These are phyloP conservation scores for Tetrapisispora nanseiensis DNA, from an alignment of 805 yeast genomes.

Conservation along the genomic window DNA sequence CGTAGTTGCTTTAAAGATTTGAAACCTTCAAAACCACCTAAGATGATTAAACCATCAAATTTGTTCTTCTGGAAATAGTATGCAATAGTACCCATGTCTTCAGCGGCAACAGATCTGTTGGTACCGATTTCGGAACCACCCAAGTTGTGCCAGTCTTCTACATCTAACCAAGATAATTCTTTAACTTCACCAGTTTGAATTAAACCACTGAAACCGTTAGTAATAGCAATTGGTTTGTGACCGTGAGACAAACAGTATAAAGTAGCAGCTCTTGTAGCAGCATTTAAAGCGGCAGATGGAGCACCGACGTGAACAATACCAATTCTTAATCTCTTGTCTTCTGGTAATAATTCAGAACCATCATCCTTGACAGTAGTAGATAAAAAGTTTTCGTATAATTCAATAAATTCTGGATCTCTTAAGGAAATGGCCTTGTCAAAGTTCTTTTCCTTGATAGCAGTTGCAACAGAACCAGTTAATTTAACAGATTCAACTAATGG, in stretches of 20 bases:
- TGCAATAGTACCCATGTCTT: constrained; percentile 84
- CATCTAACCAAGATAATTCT: constrained; percentile 70
- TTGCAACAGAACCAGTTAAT: constrained; percentile 81
- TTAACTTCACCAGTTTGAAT: constrained; percentile 79
- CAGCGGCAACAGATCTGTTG: constrained; percentile 74
- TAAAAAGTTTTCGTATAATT: constrained; percentile 63
- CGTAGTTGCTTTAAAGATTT: constrained; percentile 72
- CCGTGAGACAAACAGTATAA: constrained; percentile 82
- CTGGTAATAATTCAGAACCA: constrained; percentile 50
- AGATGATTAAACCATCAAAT: constrained; percentile 79
- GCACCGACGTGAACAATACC: constrained; percentile 94
- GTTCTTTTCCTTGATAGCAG: constrained; percentile 68
- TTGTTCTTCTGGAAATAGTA: constrained; percentile 82
- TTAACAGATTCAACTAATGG: constrained; percentile 86
- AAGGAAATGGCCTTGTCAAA: constrained; percentile 80
- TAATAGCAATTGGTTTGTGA: constrained; percentile 81
- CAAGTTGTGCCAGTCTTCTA: constrained; percentile 75
- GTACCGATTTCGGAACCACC: constrained; percentile 99
- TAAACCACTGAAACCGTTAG: constrained; percentile 89
- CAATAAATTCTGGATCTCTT: constrained; percentile 82
- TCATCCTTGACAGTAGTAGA: constrained; percentile 61
- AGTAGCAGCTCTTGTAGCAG: constrained; percentile 86
- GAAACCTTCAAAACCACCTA: constrained; percentile 98
- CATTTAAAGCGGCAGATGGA: constrained; percentile 93
- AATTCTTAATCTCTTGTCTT: constrained; percentile 52